These are phyloP conservation scores for Backusella australiensis DNA, from an alignment of 192 early-diverging fungal species.

Conservation along the genomic window DNA sequence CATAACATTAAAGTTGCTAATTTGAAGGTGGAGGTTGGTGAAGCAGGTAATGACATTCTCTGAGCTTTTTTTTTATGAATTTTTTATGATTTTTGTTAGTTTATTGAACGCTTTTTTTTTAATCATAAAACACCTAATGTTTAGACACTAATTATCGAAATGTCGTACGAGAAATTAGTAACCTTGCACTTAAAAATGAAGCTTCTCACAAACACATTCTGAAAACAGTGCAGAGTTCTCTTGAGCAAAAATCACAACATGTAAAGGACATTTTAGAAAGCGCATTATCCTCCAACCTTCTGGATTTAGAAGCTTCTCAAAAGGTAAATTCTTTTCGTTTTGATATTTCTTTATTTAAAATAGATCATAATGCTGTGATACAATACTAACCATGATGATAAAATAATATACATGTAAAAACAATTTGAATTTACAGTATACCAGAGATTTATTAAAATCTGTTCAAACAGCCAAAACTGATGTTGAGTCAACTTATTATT, in stretches of 20 bases:
- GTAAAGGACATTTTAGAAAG: not conserved
- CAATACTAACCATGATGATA: not conserved
- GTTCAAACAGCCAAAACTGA: not conserved
- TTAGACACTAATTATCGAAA: conserved; percentile 24
- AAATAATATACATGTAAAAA: not conserved
- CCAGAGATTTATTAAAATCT: not conserved
- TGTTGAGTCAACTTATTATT: conserved; percentile 12
- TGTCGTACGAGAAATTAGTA: conserved; percentile 20
- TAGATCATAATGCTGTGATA: not conserved
- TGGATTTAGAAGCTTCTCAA: conserved; percentile 4
- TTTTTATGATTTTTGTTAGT: not conserved
- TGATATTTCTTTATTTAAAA: not conserved
- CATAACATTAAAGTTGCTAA: conserved; percentile 30
- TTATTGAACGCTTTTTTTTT: not conserved
- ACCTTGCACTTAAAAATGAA: conserved; percentile 3
- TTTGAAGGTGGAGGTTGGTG: conserved; percentile 29
- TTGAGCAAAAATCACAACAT: not conserved
- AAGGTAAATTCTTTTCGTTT: not conserved
- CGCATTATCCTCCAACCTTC: not conserved
- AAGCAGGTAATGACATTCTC: conserved; percentile 23
- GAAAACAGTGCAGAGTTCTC: not conserved
- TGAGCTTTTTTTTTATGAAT: not conserved
- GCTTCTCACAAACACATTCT: not conserved
- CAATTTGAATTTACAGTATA: not conserved
- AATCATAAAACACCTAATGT: not conserved